A percentile compares a stretch with the other conserved stretches of the same genome.
Conservation (phyloP, 2,329 filamentous ascomycete genomes). For the Coniella vitis region DNA sequence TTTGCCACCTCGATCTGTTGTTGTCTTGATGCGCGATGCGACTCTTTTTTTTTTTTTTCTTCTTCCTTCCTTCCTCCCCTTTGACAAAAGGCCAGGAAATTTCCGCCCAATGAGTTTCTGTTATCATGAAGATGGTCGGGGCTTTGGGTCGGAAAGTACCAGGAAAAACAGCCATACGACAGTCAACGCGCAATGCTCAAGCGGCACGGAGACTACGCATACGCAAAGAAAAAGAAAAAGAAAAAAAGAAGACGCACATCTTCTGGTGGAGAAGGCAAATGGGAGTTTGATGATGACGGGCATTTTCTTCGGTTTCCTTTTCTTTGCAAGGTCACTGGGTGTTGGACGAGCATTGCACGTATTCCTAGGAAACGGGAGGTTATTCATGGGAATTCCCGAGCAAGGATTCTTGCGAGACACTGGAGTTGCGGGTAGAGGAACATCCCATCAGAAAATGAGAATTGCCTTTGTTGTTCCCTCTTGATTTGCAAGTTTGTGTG, state of each 20-base stretch:
- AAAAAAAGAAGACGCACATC: background rate
- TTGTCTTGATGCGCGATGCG: background rate
- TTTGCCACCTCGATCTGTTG: background rate
- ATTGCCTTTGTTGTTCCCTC: background rate
- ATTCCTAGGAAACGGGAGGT: constrained; percentile 1
- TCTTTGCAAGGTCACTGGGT: background rate
- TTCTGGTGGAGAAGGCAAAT: background rate
- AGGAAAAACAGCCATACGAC: too few relatives aligned
- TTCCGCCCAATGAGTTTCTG: too few relatives aligned
- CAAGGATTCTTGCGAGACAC: background rate
- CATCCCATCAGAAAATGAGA: background rate
- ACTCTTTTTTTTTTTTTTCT: background rate
- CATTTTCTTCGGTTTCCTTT: background rate
- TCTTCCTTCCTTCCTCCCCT: background rate
- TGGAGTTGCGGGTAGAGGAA: constrained; percentile 15
- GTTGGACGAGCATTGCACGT: constrained; percentile 7
- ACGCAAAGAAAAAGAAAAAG: background rate
- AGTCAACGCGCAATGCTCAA: too few relatives aligned
- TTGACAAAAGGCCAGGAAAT: too few relatives aligned
- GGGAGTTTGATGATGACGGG: background rate
- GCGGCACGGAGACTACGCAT: too few relatives aligned
- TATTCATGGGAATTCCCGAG: background rate
- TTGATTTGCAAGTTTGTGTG: background rate
- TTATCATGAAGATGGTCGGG: too few relatives aligned
- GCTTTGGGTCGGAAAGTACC: too few relatives aligned